phyloP scores from a whole-genome alignment of 1,284 basidiomycete species.

The Trichosporon sp. region DNA sequence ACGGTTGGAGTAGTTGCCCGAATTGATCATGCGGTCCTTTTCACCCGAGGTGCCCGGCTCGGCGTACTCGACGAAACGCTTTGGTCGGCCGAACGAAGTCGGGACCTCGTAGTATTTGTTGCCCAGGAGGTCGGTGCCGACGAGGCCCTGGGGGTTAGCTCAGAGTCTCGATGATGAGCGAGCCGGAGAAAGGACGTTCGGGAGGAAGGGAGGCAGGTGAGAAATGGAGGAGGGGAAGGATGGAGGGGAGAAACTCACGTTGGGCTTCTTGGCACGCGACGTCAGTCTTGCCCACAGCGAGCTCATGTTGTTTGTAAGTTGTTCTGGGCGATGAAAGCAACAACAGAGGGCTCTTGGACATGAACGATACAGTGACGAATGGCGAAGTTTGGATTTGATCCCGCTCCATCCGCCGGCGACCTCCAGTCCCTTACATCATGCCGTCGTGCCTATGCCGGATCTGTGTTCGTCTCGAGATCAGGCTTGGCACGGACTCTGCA shows the following conservation, averaged over 20 bases:
- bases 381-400: slow-evolving; percentile 14
- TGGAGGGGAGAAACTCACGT: not conserved
- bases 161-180: too few relatives aligned
- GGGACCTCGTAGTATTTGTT: slow-evolving; percentile 45
- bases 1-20: not conserved
- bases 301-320: not conserved
- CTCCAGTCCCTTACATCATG: slow-evolving; percentile 1
- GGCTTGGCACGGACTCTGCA: not conserved
- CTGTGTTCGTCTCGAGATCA: not conserved
- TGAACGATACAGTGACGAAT: not conserved
- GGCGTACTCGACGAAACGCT: slow-evolving; percentile 43
- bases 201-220: too few relatives aligned
- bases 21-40: not conserved
- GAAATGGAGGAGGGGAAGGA: too few relatives aligned
- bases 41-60: slow-evolving; percentile 31
- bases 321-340: not conserved
- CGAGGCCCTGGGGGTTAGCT: slow-evolving; percentile 23
- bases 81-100: slow-evolving; percentile 35
- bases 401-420: not conserved
- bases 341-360: not conserved
- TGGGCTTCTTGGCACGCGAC: slow-evolving; percentile 2
- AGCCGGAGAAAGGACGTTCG: too few relatives aligned
- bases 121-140: slow-evolving; percentile 36
- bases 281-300: slow-evolving; percentile 11
- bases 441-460: not conserved